Evolutionary conservation across 768 basidiomycete species (phyloP).

Genomic region (Flagelloscypha sp.): DNA sequence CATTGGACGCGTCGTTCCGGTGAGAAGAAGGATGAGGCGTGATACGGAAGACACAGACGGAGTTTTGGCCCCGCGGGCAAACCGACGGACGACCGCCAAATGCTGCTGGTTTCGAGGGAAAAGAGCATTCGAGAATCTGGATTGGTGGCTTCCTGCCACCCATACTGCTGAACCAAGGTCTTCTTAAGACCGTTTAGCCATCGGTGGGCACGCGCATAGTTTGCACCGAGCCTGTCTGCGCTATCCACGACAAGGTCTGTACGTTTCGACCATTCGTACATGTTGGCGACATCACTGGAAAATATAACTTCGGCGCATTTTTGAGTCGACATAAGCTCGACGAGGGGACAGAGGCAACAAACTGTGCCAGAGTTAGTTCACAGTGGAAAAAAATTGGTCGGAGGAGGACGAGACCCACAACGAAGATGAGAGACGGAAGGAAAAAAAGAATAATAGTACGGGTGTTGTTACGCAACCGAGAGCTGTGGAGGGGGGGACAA

Average conservation of each 20-base stretch:
- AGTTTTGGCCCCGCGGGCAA: slow-evolving; percentile 71
- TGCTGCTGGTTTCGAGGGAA: slow-evolving; percentile 69
- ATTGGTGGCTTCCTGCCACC: slow-evolving; percentile 55
- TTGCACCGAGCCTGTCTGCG: slow-evolving; percentile 72
- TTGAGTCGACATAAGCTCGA: slow-evolving; percentile 1
- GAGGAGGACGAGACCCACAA: too few relatives aligned
- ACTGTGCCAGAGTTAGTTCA: too few relatives aligned
- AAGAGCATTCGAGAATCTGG: slow-evolving; percentile 69
- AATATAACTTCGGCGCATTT: slow-evolving; percentile 54
- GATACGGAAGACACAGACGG: slow-evolving; percentile 63
- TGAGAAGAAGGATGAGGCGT: slow-evolving; percentile 80
- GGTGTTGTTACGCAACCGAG: too few relatives aligned
- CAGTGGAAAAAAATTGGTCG: too few relatives aligned
- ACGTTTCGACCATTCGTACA: slow-evolving; percentile 77
- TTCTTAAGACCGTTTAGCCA: slow-evolving; percentile 60
- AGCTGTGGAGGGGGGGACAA: too few relatives aligned
- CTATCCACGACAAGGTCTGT: slow-evolving; percentile 77
- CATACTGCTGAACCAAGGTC: slow-evolving; percentile 58
- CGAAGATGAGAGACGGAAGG: too few relatives aligned
- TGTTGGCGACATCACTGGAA: slow-evolving; percentile 69
- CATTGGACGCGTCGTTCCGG: slow-evolving; percentile 79
- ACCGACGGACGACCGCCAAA: slow-evolving; percentile 68
- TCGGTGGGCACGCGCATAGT: slow-evolving; percentile 73
- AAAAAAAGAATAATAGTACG: too few relatives aligned
- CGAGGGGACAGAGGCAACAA: too few relatives aligned